These are phyloP conservation scores for Haematococcus lacustris DNA, from an alignment of 139 green algal genomes.

Conservation along the genomic window DNA sequence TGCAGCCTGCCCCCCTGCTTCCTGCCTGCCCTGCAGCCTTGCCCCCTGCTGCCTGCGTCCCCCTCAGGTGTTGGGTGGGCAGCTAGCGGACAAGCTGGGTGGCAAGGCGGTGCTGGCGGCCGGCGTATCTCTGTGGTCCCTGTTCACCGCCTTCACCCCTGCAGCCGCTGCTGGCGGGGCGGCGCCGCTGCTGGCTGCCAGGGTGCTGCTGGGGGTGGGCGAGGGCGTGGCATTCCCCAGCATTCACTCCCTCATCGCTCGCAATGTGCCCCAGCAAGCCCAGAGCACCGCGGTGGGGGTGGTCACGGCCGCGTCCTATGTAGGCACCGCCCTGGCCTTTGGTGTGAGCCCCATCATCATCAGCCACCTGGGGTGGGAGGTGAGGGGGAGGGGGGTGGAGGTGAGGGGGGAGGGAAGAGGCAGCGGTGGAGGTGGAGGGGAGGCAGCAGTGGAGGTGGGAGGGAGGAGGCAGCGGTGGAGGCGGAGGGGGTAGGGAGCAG, in stretches of 20 bases:
- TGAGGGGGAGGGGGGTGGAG: no score
- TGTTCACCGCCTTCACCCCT: constrained; percentile 58
- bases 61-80: constrained; percentile 23
- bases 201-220: constrained; percentile 63
- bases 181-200: constrained; percentile 38
- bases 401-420: no score
- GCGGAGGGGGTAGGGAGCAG: no score
- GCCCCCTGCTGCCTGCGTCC: no score
- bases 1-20: no score
- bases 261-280: constrained; percentile 8
- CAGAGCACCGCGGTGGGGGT: constrained; percentile 60
- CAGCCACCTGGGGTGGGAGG: constrained; percentile 44
- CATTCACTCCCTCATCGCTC: constrained; percentile 65
- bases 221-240: constrained; percentile 72
- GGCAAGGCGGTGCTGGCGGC: constrained; percentile 56
- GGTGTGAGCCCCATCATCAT: constrained; percentile 60
- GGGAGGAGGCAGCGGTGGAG: no score
- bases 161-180: constrained; percentile 40
- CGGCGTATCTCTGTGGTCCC: constrained; percentile 49
- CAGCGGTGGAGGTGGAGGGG: no score
- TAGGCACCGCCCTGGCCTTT: constrained; percentile 61
- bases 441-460: no score
- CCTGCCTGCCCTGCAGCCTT: no score
- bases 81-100: constrained; percentile 44
- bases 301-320: constrained; percentile 67